A percentile compares a stretch with the other conserved stretches of the same genome.
These are phyloP conservation scores for Kwoniella heveanensis DNA, from an alignment of 768 basidiomycete species.

Conservation along the genomic window DNA sequence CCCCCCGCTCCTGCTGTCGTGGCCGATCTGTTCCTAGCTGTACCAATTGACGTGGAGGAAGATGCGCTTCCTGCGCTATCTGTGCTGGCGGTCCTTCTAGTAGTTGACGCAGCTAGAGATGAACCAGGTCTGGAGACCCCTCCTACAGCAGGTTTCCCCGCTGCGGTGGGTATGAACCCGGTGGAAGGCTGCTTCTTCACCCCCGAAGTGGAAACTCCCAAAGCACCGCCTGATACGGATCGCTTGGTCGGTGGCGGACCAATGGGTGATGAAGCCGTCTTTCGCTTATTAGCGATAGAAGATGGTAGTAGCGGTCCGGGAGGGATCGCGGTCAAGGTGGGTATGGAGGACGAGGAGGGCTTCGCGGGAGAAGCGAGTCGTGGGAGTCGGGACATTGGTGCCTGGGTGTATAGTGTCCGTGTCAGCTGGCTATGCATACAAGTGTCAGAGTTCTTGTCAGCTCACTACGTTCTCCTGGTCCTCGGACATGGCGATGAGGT, in stretches of 20 bases:
- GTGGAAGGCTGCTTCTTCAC: neutral
- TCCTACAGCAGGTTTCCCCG: constrained; percentile 18
- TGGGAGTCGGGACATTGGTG: constrained; percentile 40
- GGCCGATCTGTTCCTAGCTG: constrained; percentile 10
- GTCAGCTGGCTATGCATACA: neutral
- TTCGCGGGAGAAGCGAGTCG: constrained; percentile 40
- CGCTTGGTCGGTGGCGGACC: constrained; percentile 24
- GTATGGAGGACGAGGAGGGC: constrained; percentile 35
- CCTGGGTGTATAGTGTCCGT: constrained; percentile 14
- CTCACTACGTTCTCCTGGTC: constrained; percentile 44
- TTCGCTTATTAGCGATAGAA: constrained; percentile 37
- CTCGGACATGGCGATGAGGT: constrained; percentile 38
- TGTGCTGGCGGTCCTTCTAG: constrained; percentile 17
- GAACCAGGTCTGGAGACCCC: constrained; percentile 13
- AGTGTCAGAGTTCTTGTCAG: neutral
- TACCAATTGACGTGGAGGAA: constrained; percentile 5
- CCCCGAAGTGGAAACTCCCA: constrained; percentile 23
- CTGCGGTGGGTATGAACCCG: constrained; percentile 32
- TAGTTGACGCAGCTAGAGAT: constrained; percentile 8
- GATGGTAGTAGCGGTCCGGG: constrained; percentile 20
- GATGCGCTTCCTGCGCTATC: constrained; percentile 21
- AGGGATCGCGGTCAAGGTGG: constrained; percentile 24
- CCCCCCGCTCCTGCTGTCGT: constrained; percentile 3
- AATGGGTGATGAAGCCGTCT: constrained; percentile 39
- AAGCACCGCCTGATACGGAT: constrained; percentile 13